These are phyloP conservation scores for Euphorbia schlechtendalii DNA, from an alignment of 441 rosid genomes.

Conservation along the genomic window DNA sequence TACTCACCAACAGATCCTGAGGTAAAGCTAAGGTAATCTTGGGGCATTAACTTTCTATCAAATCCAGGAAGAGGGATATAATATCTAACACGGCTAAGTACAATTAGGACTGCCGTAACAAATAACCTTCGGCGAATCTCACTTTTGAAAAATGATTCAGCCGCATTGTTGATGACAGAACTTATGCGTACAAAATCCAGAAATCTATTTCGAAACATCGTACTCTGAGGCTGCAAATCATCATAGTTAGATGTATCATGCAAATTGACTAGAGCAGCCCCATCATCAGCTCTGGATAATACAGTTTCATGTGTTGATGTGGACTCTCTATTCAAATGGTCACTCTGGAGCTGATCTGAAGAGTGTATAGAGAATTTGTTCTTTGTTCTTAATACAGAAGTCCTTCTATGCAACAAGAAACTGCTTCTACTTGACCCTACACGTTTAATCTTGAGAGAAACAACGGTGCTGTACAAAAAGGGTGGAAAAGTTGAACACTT, in stretches of 20 bases:
- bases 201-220: constrained; percentile 64
- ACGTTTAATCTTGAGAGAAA: no score
- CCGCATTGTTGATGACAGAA: constrained; percentile 67
- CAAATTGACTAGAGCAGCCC: constrained; percentile 16
- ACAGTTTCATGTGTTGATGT: constrained; percentile 28
- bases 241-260: constrained; percentile 24
- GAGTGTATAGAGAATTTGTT: no score
- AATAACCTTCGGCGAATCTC: constrained; percentile 83
- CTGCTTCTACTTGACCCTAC: no score
- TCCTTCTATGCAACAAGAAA: no score
- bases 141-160: constrained; percentile 78
- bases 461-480: no score
- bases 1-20: constrained; percentile 84
- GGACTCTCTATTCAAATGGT: constrained; percentile 31
- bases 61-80: constrained; percentile 91
- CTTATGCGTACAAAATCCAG: constrained; percentile 58
- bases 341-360: constrained; percentile 41
- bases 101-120: constrained; percentile 62
- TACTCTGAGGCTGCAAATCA: constrained; percentile 28
- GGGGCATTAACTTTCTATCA: constrained; percentile 80
- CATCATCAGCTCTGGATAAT: constrained; percentile 31
- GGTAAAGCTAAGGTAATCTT: constrained; percentile 85
- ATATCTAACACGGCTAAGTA: constrained; percentile 81
- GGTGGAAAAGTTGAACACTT: no score
- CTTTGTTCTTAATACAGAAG: no score